Evolutionary conservation across 192 early-diverging fungal genomes (phyloP), one percentile per base, ranked within the genome.

Genomic region (Cetraspora pellucida): DNA sequence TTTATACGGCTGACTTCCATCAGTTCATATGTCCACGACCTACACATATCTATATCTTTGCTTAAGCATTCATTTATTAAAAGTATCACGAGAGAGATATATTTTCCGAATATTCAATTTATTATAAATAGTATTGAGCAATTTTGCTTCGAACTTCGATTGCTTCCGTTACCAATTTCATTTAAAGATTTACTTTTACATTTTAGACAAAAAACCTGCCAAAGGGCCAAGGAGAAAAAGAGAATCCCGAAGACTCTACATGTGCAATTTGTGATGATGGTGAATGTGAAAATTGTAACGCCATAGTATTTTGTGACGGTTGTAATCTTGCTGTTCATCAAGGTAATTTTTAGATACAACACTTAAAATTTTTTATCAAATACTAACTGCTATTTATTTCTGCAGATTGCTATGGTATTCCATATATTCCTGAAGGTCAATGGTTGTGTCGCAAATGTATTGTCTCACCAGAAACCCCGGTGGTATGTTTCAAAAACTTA

Each of bases 311-410:
- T 78, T 99, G 98, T 85, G 98, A 99, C 83, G 98, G 98, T 0
- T 99, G 98, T 81, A 97, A 99, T 80, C 81, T 99, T 64, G 97
- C 97, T 2, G 98, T 99, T 10, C 98, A 99, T 86, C 98, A 99
- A 87, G 91, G 91, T 93, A 86, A 43, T 57, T 30, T 19, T 44
- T 45, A n/a, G 25, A 10, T 60, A 16, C 44, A 44, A 64, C 21
- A 13, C n/a, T n/a, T 57, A 8, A 21, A 37, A n/a, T 0, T 68
- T 44, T 16, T 7, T 10, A 21, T 37, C 6, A 49, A 17, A 57
- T 27, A 23, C 28, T 45, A 16, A 60, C 11, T 13, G 37, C 5
- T 37, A 43, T 16, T 44, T 63, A 46, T 31, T 3, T 47, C 50
- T 23, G 45, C 80, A 92, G 97, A 98, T 81, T 99, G 98, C 81